Base-by-base conservation (phyloP, 1,284 basidiomycete species). In the Tilletia indica region DNA sequence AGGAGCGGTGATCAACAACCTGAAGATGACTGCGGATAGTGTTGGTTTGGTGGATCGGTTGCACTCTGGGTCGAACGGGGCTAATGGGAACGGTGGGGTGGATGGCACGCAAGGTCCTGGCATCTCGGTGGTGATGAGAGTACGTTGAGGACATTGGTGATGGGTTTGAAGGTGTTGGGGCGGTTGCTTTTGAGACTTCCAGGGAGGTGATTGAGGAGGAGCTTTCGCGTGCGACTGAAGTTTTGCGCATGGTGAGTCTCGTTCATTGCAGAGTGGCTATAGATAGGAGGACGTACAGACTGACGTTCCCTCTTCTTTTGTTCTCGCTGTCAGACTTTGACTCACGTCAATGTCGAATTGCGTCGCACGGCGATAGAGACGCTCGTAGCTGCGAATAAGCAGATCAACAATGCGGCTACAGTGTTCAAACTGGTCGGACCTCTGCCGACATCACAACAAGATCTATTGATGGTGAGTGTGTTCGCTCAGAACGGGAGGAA, bases 141-240 rank as follows among this genome's bases (percentile, higher is more conserved):
- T 34, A 38, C 61, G 61, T 19, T 64, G 36, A 11, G 61, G 61
- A 64, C 61, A 4, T 21, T 64, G 36, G 61, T 67, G 12, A 63
- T 76, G 38, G 58, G 61, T 4, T 70, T 76, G 2, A 48, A 51
- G 51, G 66, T 67, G 3, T 61, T 73, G 2, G 71, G 71, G 0
- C 70, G 72, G 3, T 70, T 81, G 12, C 68, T 79, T 0, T 11
- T 68, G 4, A 70, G 77, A 0, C 49, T 81, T 1, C 80, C 80
- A 0, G n/a, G 8, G 75, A 79, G 48, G 45, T 81, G 42, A 51
- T 81, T 2, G 78, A 79, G 47, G 80, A 81, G 56, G 74, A 78
- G 42, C 66, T 81, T 3, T 74, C 77, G 4, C 45, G 72, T 31
- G 67, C 66, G 1, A 54, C 34, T 12, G 25, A 4, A 14, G 14